These are phyloP conservation scores for Malbranchea zuffiana DNA, from an alignment of 2,329 filamentous ascomycete species.

Conservation along the genomic window DNA sequence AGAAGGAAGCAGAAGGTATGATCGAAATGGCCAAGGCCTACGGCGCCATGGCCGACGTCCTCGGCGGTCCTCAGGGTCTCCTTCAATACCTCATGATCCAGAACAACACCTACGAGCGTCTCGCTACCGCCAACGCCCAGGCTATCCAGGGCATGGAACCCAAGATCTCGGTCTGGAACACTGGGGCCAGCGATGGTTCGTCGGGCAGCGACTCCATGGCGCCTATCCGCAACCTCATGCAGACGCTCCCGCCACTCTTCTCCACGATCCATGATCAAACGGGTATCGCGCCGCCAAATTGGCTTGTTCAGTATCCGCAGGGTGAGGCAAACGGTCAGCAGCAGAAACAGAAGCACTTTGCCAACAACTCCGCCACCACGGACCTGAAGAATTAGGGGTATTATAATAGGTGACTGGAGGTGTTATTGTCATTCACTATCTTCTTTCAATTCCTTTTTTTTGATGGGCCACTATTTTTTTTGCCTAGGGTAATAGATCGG, in stretches of 20 bases:
- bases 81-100: conserved; percentile 83
- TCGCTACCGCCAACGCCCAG: conserved; percentile 65
- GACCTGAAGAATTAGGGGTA: no score
- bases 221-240: conserved; percentile 70
- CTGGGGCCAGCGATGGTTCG: conserved; percentile 43
- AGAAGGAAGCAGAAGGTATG: conserved; percentile 68
- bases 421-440: no score
- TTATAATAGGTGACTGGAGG: no score
- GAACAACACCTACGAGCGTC: conserved; percentile 63
- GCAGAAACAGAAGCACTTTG: no score
- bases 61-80: conserved; percentile 67
- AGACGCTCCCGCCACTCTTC: conserved; percentile 71
- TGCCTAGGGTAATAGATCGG: no score
- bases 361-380: no score
- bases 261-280: conserved; percentile 83
- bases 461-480: no score
- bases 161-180: conserved; percentile 89
- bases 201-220: conserved; percentile 50
- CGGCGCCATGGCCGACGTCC: conserved; percentile 55
- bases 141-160: conserved; percentile 69
- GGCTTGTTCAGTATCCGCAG: conserved; percentile 49
- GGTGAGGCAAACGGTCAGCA: conserved; percentile 15
- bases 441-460: no score
- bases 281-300: conserved; percentile 66
- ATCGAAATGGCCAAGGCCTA: conserved; percentile 73